Evolutionary conservation across 179 eudicot species (phyloP).

Genomic region (Sideroxylon spinosum): DNA sequence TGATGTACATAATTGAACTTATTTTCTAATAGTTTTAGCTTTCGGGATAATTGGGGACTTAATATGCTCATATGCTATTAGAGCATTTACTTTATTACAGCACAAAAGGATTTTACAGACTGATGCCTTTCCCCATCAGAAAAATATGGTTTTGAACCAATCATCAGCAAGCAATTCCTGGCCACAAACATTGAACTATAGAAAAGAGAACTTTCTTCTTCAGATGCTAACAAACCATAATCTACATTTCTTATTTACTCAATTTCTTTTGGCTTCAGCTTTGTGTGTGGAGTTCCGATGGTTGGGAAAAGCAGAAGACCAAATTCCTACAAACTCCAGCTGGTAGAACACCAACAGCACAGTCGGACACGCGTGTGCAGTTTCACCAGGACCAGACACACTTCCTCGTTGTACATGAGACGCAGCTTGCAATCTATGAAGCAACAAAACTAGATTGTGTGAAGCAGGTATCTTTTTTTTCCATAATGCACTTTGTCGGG

Average conservation of each 20-base stretch:
- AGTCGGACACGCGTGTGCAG: constrained; percentile 87
- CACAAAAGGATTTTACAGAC: too few species aligned
- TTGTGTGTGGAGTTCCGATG: constrained; percentile 80
- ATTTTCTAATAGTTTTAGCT: too few species aligned
- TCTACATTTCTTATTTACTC: background rate
- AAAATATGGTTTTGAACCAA: too few species aligned
- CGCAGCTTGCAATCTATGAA: constrained; percentile 82
- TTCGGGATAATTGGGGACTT: too few species aligned
- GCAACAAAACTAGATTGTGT: constrained; percentile 72
- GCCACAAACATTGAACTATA: too few species aligned
- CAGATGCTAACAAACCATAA: background rate
- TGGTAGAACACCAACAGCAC: constrained; percentile 61
- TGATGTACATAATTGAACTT: background rate
- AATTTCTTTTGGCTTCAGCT: constrained; percentile 36
- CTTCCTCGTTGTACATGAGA: constrained; percentile 84
- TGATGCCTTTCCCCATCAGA: too few species aligned
- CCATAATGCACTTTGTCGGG: background rate
- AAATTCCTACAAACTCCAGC: constrained; percentile 69
- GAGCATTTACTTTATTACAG: too few species aligned
- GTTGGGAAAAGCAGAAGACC: constrained; percentile 80
- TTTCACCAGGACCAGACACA: constrained; percentile 91
- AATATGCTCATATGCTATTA: too few species aligned
- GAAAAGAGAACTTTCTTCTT: background rate
- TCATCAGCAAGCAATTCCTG: too few species aligned
- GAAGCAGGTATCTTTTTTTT: constrained; percentile 49